phyloP scores from a whole-genome alignment of 768 basidiomycete species.

The Suillus plorans region DNA sequence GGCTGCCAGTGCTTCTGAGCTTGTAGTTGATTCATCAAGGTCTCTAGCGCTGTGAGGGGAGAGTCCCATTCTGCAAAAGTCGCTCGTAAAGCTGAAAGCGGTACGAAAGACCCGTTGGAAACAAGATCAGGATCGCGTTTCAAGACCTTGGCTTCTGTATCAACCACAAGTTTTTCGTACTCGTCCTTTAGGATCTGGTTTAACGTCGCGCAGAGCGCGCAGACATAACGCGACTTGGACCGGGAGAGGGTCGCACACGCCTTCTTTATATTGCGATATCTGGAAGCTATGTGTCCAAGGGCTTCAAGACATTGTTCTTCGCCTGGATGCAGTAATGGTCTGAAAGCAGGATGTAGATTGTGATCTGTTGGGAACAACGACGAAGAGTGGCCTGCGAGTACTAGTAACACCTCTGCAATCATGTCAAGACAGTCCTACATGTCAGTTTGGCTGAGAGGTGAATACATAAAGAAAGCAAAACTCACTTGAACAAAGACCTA shows the following conservation, averaged over 20 bases:
- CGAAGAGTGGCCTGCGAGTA: conserved; percentile 86
- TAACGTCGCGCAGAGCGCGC: conserved; percentile 73
- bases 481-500: not conserved
- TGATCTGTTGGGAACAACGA: conserved; percentile 72
- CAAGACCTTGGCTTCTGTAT: conserved; percentile 80
- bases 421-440: conserved; percentile 37
- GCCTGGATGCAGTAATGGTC: conserved; percentile 81
- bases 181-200: conserved; percentile 73
- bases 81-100: conserved; percentile 80
- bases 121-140: conserved; percentile 74
- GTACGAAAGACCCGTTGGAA: conserved; percentile 80
- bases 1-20: conserved; percentile 54
- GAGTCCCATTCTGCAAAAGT: conserved; percentile 88
- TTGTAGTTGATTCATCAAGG: conserved; percentile 63
- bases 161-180: conserved; percentile 76
- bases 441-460: conserved; percentile 5
- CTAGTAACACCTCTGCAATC: conserved; percentile 87
- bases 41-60: conserved; percentile 70
- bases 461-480: not conserved
- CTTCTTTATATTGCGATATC: conserved; percentile 71
- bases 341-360: conserved; percentile 61
- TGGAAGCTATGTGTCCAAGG: conserved; percentile 70
- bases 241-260: conserved; percentile 50
- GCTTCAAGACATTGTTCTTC: conserved; percentile 83
- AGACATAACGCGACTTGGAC: conserved; percentile 73